Conservation (phyloP, 192 early-diverging fungal species). For the Gamsiella multidivaricata region DNA sequence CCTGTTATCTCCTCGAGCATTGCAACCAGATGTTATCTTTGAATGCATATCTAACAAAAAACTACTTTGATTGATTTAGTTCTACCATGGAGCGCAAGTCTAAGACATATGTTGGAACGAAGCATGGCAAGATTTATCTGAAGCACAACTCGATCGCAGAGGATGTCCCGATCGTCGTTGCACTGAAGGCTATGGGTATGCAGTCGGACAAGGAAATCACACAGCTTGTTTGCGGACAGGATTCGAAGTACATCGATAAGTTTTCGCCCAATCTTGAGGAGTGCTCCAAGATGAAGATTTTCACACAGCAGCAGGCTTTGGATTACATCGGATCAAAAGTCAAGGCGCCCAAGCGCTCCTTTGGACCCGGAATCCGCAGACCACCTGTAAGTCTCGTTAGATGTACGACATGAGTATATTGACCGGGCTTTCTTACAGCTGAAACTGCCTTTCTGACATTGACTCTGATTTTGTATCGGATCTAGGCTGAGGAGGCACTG, state of each 20-base stretch:
- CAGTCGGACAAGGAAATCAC: slow-evolving; percentile 95
- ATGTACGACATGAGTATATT: too few relatives aligned
- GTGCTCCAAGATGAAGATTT: slow-evolving; percentile 74
- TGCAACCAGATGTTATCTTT: too few relatives aligned
- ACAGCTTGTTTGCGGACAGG: slow-evolving; percentile 89
- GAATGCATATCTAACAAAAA: slow-evolving; percentile 1
- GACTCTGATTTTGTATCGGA: neutral
- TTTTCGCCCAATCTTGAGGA: slow-evolving; percentile 92
- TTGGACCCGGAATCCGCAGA: slow-evolving; percentile 59
- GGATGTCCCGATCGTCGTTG: slow-evolving; percentile 88
- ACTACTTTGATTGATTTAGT: slow-evolving; percentile 54
- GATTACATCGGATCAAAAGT: slow-evolving; percentile 87
- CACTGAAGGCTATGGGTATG: slow-evolving; percentile 95
- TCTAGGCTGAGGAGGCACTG: slow-evolving; percentile 83
- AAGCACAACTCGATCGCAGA: slow-evolving; percentile 92
- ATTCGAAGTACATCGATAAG: slow-evolving; percentile 82
- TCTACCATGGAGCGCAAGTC: slow-evolving; percentile 94
- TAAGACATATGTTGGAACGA: slow-evolving; percentile 84
- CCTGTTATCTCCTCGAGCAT: neutral
- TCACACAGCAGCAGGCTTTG: slow-evolving; percentile 93
- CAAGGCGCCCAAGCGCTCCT: slow-evolving; percentile 70
- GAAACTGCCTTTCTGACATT: neutral
- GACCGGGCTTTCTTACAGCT: too few relatives aligned
- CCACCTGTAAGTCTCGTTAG: slow-evolving; percentile 58
- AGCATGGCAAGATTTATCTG: slow-evolving; percentile 78